Base-by-base conservation (phyloP, 352 stramenopile genomes). In the Pythium oligandrum region DNA sequence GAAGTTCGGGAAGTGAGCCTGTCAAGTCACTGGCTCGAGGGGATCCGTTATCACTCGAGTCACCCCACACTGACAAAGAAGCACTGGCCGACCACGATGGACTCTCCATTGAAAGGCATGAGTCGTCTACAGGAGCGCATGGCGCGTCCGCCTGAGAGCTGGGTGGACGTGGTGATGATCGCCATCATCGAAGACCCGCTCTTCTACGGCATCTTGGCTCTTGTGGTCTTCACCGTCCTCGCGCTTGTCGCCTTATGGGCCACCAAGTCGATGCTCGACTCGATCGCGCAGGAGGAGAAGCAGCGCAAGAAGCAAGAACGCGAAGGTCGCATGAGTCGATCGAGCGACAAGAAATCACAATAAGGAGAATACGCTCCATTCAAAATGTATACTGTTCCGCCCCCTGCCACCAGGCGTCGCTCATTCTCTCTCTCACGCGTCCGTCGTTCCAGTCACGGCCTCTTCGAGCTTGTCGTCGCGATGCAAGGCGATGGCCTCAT, bases 101-200 rank as follows among this genome's bases (percentile, higher is more conserved):
- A 26, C 17, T 26, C 17, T 26, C 17, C 17, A 26, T 26, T 26
- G 17, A 26, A 26, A 26, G 40, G 35, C 40, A 61, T 53, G 26
- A 51, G 40, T 7, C 55, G 45, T 34, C 61, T 69, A 1, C 40
- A 59, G 40, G 47, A 31, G 48, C 51, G 45, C 68, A 51, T 90
- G 56, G 63, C 71, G 61, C 67, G 73, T 42, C 71, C 70, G 35
- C 69, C 78, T 12, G 69, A 83, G 63, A 73, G 70, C 56, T 92
- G 78, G 78, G 72, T 74, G 38, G 82, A 89, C 55, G 61, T 69
- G 32, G 56, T 89, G 33, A 70, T 89, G 59, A 61, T 86, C 31
- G 67, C 70, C 10, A 55, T 92, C 45, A 48, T 86, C 34, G 73
- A 70, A 44, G 77, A 92, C 31, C 82, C 82, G 12, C 44, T 68